These are phyloP conservation scores for Leccinum subspadiceum DNA, from an alignment of 1,284 basidiomycete species.

Conservation along the genomic window DNA sequence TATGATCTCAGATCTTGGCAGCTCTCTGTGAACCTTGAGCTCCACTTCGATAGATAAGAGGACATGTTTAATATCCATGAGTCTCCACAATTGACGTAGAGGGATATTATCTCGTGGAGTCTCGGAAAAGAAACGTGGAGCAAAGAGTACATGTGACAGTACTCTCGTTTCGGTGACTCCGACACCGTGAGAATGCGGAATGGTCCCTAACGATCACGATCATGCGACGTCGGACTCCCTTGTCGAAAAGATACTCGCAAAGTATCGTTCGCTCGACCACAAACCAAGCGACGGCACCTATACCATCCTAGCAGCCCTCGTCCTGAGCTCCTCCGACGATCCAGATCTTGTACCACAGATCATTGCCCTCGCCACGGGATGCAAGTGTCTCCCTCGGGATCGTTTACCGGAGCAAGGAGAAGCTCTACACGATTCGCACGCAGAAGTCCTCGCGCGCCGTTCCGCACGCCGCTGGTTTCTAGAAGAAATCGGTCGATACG, in stretches of 20 bases:
- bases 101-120: neutral
- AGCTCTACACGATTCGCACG: constrained; percentile 85
- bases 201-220: constrained; percentile 2
- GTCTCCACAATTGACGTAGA: neutral
- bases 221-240: constrained; percentile 15
- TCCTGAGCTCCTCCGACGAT: constrained; percentile 33
- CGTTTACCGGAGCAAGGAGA: constrained; percentile 74
- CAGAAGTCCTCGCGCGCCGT: constrained; percentile 84
- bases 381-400: constrained; percentile 77
- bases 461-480: constrained; percentile 81
- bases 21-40: neutral
- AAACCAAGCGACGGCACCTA: constrained; percentile 51
- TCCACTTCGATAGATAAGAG: neutral
- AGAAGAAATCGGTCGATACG: constrained; percentile 54
- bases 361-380: constrained; percentile 79
- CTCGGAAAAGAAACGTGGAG: too few species aligned
- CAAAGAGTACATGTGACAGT: too few species aligned
- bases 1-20: neutral
- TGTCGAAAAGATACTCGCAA: constrained; percentile 38
- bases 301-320: constrained; percentile 63
- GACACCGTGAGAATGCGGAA: neutral
- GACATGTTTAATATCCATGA: neutral
- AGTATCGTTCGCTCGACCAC: constrained; percentile 46
- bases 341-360: constrained; percentile 38
- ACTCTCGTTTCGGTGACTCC: neutral